Evolutionary conservation across 495 filamentous ascomycete genomes (phyloP).

Genomic region (Cudoniella acicularis): DNA sequence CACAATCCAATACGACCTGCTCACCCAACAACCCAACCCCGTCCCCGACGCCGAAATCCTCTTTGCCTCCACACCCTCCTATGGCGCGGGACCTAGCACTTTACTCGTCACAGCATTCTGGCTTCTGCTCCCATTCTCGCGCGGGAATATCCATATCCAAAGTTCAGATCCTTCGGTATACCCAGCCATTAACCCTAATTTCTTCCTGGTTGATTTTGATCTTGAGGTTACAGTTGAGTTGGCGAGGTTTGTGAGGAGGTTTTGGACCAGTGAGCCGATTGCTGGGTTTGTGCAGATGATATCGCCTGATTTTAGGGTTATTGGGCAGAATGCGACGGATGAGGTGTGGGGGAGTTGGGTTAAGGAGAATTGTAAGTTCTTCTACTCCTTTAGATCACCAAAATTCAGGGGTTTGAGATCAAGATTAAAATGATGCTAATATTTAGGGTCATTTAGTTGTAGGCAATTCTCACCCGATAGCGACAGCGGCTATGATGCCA

Average conservation of each 20-base stretch:
- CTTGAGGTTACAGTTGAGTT: conserved; percentile 18
- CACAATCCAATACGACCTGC: conserved; percentile 40
- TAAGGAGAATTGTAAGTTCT: conserved; percentile 15
- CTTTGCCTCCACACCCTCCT: conserved; percentile 9
- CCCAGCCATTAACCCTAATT: conserved; percentile 45
- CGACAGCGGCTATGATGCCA: conserved; percentile 22
- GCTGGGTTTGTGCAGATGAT: conserved; percentile 15
- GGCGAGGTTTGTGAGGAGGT: conserved; percentile 22
- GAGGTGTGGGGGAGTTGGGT: conserved; percentile 28
- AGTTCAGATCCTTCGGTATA: conserved; percentile 29
- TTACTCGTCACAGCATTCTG: conserved; percentile 37
- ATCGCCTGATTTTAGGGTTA: conserved; percentile 9
- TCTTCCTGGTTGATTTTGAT: conserved; percentile 6
- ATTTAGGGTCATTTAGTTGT: neutral
- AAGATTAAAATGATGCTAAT: neutral
- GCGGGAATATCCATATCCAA: conserved; percentile 52
- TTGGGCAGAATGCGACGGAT: conserved; percentile 29
- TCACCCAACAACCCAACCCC: conserved; percentile 34
- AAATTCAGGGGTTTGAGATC: no score
- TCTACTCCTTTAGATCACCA: neutral
- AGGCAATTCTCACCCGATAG: conserved; percentile 7
- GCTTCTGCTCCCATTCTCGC: conserved; percentile 45
- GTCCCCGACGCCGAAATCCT: conserved; percentile 41
- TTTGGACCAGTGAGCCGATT: conserved; percentile 28
- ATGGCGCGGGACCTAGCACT: conserved; percentile 12